Conservation (phyloP, 768 basidiomycete species). For the Lactarius indigo region DNA sequence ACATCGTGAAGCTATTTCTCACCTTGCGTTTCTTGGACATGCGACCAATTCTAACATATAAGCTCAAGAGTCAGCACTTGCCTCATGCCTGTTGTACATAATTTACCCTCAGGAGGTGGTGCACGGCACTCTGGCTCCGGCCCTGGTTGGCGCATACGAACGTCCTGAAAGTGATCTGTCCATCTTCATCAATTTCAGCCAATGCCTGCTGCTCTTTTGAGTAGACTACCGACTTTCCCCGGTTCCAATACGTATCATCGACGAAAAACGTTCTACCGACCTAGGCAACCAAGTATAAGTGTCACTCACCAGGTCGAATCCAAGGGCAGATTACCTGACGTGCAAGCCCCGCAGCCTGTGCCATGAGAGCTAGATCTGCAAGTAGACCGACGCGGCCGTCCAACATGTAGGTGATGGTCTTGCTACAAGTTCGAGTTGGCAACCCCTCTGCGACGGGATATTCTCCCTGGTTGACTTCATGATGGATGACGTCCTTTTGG, state of each 20-base stretch:
- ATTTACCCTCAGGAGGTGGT: conserved; percentile 60
- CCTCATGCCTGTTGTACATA: conserved; percentile 1
- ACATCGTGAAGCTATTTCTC: conserved; percentile 26
- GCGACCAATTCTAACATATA: conserved; percentile 55
- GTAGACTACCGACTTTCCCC: conserved; percentile 52
- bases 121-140: conserved; percentile 60
- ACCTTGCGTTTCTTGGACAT: conserved; percentile 69
- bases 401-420: conserved; percentile 68
- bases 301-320: neutral
- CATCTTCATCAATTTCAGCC: conserved; percentile 41
- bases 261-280: conserved; percentile 63
- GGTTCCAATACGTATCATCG: conserved; percentile 70
- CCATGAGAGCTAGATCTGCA: conserved; percentile 62
- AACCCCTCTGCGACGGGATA: conserved; percentile 30
- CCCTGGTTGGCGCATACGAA: conserved; percentile 51
- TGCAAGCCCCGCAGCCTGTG: conserved; percentile 63
- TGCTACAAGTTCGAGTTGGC: conserved; percentile 41
- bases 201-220: neutral
- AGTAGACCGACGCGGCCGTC: conserved; percentile 63
- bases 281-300: conserved; percentile 33
- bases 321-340: conserved; percentile 46
- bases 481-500: conserved; percentile 35
- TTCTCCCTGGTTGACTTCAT: conserved; percentile 24
- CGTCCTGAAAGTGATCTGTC: conserved; percentile 61
- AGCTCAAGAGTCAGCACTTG: conserved; percentile 3